These are phyloP conservation scores for Epichloe elymi DNA, from an alignment of 2,329 filamentous ascomycete species.

Conservation along the genomic window DNA sequence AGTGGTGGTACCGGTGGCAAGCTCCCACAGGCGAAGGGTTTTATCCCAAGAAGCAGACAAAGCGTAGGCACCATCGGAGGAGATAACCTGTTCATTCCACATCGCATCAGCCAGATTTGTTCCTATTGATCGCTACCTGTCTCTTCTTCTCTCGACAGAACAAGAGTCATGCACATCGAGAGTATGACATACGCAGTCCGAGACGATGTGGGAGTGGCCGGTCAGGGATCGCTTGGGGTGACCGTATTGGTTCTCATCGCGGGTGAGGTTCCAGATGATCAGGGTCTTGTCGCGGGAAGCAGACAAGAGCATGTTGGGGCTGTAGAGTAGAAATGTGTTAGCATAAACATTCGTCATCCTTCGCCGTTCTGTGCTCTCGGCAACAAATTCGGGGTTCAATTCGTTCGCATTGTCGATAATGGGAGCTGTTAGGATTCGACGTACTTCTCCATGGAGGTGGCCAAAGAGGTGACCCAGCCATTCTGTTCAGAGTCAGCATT, in stretches of 20 bases:
- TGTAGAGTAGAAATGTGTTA: conserved; percentile 20
- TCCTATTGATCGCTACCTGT: background rate
- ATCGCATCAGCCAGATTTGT: conserved; percentile 11
- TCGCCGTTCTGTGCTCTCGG: background rate
- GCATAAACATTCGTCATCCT: background rate
- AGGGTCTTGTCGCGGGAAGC: conserved; percentile 95
- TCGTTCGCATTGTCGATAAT: conserved; percentile 2
- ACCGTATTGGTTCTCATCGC: conserved; percentile 94
- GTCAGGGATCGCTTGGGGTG: conserved; percentile 98
- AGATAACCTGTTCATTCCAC: conserved; percentile 63
- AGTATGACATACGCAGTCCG: conserved; percentile 80
- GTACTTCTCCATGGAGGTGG: conserved; percentile 98
- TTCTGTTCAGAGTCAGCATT: conserved; percentile 36
- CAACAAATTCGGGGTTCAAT: background rate
- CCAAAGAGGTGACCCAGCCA: conserved; percentile 98
- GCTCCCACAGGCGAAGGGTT: conserved; percentile 99
- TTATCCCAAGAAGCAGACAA: conserved; percentile 99
- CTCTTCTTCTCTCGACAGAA: too few species aligned
- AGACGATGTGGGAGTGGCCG: conserved; percentile 99
- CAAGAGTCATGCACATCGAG: background rate
- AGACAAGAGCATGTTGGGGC: conserved; percentile 99
- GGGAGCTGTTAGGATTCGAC: conserved; percentile 17
- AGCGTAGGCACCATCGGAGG: conserved; percentile 97
- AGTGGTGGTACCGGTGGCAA: conserved; percentile 91
- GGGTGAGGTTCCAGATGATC: conserved; percentile 99